These are phyloP conservation scores for Kalanchoe fedtschenkoi DNA, from an alignment of 164 flowering plant genomes.

Conservation along the genomic window DNA sequence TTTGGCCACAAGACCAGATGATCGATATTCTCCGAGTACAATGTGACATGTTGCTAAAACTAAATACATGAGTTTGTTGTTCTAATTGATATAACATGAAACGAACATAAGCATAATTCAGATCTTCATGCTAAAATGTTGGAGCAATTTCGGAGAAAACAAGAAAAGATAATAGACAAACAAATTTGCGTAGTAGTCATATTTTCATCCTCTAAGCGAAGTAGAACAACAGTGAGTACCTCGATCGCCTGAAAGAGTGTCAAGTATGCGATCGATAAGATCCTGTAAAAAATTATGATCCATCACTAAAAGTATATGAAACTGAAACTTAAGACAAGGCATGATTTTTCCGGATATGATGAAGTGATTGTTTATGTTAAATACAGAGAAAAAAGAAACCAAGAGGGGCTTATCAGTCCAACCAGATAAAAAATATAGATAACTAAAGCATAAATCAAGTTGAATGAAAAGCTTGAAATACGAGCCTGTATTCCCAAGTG, in stretches of 20 bases:
- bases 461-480: neutral
- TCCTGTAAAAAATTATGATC: slow-evolving; percentile 20
- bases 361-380: neutral
- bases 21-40: too few relatives aligned
- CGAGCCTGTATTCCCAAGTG: neutral
- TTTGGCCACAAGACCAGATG: too few relatives aligned
- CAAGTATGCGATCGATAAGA: slow-evolving; percentile 35
- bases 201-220: neutral
- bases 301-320: neutral
- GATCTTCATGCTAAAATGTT: neutral
- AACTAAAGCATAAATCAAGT: neutral
- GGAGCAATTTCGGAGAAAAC: neutral
- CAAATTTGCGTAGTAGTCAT: neutral
- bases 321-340: neutral
- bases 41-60: too few relatives aligned
- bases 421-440: neutral
- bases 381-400: neutral
- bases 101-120: neutral
- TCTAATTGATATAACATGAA: too few relatives aligned
- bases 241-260: slow-evolving; percentile 44
- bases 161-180: neutral
- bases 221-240: slow-evolving; percentile 25
- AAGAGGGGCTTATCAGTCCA: neutral
- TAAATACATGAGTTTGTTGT: too few relatives aligned
- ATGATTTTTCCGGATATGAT: neutral